phyloP scores from a whole-genome alignment of 768 basidiomycete genomes.

The Kwoniella bestiolae region DNA sequence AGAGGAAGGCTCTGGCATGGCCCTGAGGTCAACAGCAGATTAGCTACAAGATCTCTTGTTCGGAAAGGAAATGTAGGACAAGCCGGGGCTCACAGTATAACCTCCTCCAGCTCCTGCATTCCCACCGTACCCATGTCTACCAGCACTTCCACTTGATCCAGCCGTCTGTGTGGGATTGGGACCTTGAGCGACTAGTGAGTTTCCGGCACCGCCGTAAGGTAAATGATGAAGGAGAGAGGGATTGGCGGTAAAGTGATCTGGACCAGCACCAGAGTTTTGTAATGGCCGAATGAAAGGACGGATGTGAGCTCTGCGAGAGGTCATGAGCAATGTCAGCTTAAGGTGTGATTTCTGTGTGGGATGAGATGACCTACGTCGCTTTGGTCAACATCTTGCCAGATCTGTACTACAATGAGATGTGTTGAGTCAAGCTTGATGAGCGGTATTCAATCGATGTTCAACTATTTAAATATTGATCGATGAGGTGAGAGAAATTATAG shows the following conservation, averaged over 20 bases:
- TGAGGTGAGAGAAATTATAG: too few species aligned
- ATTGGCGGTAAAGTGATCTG: conserved; percentile 55
- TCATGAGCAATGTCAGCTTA: background rate
- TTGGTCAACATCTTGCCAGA: conserved; percentile 44
- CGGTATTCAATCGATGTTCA: too few species aligned
- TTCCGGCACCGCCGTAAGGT: conserved; percentile 30
- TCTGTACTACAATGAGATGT: background rate
- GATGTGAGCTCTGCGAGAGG: conserved; percentile 48
- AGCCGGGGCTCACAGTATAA: conserved; percentile 39
- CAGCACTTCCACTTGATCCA: conserved; percentile 29
- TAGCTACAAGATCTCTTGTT: background rate
- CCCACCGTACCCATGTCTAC: conserved; percentile 40
- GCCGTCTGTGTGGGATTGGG: conserved; percentile 21
- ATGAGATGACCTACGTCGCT: conserved; percentile 38
- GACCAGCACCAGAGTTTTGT: conserved; percentile 27
- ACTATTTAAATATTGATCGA: too few species aligned
- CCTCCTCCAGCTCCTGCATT: conserved; percentile 46
- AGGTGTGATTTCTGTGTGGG: background rate
- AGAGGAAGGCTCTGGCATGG: conserved; percentile 50
- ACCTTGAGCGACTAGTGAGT: conserved; percentile 19
- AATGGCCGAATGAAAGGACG: conserved; percentile 55
- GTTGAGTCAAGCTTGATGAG: too few species aligned
- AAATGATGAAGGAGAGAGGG: conserved; percentile 52
- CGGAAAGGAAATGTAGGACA: background rate
- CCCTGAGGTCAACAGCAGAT: conserved; percentile 30